Evolutionary conservation across 768 basidiomycete species (phyloP).

Genomic region (Kwoniella pini): DNA sequence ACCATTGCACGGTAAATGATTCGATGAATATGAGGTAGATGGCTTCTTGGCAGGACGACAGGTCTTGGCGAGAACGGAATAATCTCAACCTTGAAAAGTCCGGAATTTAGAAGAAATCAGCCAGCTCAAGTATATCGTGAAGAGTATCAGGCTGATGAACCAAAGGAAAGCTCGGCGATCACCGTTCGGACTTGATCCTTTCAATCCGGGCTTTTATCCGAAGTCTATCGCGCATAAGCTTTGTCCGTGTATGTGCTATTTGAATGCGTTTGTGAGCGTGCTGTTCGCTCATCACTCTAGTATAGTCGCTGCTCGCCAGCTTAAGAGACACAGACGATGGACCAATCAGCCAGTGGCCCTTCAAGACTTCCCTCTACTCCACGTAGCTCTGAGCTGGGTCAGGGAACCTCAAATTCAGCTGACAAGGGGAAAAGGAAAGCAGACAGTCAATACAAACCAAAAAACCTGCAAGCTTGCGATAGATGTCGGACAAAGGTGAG

Average conservation of each 20-base stretch:
- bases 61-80: neutral
- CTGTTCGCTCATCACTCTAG: no score
- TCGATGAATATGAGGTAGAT: neutral
- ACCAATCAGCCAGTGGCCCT: constrained; percentile 8
- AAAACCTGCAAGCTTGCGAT: constrained; percentile 25
- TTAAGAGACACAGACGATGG: no score
- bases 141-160: neutral
- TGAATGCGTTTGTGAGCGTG: no score
- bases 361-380: constrained; percentile 1
- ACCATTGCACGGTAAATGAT: no score
- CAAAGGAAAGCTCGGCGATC: no score
- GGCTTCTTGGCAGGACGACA: constrained; percentile 4
- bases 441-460: constrained; percentile 9
- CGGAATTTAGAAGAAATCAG: neutral
- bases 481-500: constrained; percentile 24
- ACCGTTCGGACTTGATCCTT: no score
- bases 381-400: neutral
- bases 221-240: no score
- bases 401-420: neutral
- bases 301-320: no score
- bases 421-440: constrained; percentile 15
- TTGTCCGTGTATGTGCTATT: no score
- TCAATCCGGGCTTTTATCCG: no score
- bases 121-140: no score
- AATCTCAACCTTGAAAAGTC: neutral